Percentiles rank a stretch among this genome's conserved stretches.
Evolutionary conservation across 257 asterid genomes (phyloP).

Genomic region (Cruciata laevipes): DNA sequence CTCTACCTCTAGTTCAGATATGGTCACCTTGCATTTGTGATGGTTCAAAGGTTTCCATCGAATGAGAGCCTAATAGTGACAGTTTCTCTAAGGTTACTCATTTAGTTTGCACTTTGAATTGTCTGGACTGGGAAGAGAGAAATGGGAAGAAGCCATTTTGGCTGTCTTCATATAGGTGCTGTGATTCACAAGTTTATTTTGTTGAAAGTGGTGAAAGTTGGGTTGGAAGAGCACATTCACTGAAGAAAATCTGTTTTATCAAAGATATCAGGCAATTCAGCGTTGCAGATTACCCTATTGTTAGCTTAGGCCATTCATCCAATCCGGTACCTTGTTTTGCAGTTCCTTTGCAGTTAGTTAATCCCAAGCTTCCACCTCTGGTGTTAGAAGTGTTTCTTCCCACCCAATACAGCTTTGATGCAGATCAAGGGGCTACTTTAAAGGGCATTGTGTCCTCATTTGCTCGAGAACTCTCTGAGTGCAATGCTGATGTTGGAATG

Average conservation of each 20-base stretch:
- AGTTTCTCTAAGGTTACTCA: not conserved
- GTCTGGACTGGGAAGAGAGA: not conserved
- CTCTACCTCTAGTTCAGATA: not conserved
- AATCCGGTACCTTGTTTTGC: not conserved
- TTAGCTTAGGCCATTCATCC: not conserved
- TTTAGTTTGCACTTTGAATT: not conserved
- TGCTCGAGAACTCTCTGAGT: not conserved
- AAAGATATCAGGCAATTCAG: not conserved
- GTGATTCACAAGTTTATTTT: not conserved
- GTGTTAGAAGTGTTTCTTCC: not conserved
- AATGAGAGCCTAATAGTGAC: not conserved
- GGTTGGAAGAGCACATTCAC: not conserved
- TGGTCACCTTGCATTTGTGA: slow-evolving; percentile 4
- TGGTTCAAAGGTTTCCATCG: not conserved
- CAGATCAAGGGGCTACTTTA: not conserved
- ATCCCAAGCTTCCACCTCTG: not conserved
- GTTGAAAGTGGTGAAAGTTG: not conserved
- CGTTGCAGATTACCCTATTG: not conserved
- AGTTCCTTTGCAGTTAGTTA: not conserved
- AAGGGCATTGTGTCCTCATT: not conserved
- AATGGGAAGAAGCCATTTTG: not conserved
- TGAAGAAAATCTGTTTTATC: not conserved
- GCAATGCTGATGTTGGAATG: not conserved
- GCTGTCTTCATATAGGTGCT: not conserved
- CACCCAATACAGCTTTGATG: not conserved